Evolutionary conservation across 805 yeast species (phyloP).

Genomic region (Metschnikowia santaceciliae): DNA sequence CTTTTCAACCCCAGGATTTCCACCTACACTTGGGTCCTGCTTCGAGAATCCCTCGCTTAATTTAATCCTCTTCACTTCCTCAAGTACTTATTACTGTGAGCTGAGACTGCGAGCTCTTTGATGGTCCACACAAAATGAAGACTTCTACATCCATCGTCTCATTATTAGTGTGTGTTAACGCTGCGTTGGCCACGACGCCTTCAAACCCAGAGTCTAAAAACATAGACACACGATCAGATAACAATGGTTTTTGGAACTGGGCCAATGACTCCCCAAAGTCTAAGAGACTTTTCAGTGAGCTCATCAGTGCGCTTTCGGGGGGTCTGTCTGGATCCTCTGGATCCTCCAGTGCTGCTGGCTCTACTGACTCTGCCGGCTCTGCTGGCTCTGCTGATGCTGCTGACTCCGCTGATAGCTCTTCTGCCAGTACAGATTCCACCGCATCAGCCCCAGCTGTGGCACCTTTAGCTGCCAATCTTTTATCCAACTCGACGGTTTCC

Average conservation of each 20-base stretch:
- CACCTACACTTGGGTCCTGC: background rate
- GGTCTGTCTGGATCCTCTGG: background rate
- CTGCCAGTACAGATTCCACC: background rate
- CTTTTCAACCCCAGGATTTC: background rate
- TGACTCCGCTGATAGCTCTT: background rate
- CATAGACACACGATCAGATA: background rate
- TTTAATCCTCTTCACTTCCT: background rate
- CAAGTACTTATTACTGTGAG: background rate
- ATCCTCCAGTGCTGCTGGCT: background rate
- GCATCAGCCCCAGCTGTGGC: background rate
- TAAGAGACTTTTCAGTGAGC: constrained; percentile 3
- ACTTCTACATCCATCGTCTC: constrained; percentile 6
- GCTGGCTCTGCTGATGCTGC: background rate
- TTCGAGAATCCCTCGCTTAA: constrained; percentile 5
- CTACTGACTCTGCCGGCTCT: background rate
- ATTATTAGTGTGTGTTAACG: constrained; percentile 3
- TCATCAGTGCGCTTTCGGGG: constrained; percentile 1
- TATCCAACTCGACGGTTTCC: constrained; percentile 2
- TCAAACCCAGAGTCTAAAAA: background rate
- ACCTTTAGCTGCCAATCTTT: background rate
- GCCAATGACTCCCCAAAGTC: background rate
- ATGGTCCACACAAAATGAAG: constrained; percentile 4
- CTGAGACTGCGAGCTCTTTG: constrained; percentile 1
- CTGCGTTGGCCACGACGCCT: constrained; percentile 2
- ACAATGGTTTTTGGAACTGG: background rate